Conservation (phyloP, 106 monocot species). For the Ottelia alismoides region DNA sequence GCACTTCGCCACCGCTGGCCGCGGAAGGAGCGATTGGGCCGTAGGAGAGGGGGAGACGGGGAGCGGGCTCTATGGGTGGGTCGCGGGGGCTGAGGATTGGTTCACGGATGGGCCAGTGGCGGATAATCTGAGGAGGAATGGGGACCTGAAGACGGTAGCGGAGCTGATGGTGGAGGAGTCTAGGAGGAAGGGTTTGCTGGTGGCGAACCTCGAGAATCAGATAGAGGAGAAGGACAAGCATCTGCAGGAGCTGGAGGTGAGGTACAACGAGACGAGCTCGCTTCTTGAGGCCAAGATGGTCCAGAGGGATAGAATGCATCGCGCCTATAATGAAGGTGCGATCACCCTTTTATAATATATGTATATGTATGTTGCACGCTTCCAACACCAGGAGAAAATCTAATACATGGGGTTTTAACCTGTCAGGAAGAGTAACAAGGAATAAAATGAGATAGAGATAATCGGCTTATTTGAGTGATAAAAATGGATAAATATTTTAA, state of each 20-base stretch:
- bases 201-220: conserved; percentile 14
- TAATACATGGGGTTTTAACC: no score
- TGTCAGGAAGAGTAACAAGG: no score
- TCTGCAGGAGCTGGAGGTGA: conserved; percentile 28
- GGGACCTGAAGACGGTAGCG: conserved; percentile 6
- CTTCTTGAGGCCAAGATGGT: conserved; percentile 34
- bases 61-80: conserved; percentile 1
- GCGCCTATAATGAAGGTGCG: conserved; percentile 40
- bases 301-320: conserved; percentile 11
- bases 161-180: background rate
- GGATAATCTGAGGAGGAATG: conserved; percentile 2
- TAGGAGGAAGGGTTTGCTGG: conserved; percentile 1
- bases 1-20: conserved; percentile 27
- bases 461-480: no score
- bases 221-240: conserved; percentile 30
- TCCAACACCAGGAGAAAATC: no score
- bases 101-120: background rate
- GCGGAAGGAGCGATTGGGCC: conserved; percentile 28
- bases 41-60: background rate
- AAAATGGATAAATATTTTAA: no score
- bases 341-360: background rate
- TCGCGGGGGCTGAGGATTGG: conserved; percentile 1
- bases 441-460: no score
- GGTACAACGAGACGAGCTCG: conserved; percentile 9
- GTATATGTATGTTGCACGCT: background rate